A percentile compares a stretch with the other conserved stretches of the same genome.
Evolutionary conservation across 495 filamentous ascomycete genomes (phyloP).

Genomic region (Penicillium flavigenum): DNA sequence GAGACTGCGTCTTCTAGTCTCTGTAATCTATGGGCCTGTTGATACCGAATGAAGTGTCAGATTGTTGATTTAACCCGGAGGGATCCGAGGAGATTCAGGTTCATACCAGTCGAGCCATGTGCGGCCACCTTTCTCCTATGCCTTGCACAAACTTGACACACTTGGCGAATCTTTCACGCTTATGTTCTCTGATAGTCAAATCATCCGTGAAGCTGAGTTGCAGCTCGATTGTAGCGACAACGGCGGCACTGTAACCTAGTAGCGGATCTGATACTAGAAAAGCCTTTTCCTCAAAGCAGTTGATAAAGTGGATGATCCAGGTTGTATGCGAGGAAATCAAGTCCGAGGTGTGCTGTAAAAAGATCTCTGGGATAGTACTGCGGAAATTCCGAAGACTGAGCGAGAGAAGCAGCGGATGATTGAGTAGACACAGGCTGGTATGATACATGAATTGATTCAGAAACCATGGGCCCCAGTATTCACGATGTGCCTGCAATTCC

Average conservation of each 20-base stretch:
- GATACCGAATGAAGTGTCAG: background rate
- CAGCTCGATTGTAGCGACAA: conserved; percentile 51
- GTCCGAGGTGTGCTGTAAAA: conserved; percentile 49
- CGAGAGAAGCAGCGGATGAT: conserved; percentile 48
- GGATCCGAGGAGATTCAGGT: background rate
- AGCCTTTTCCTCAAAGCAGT: conserved; percentile 44
- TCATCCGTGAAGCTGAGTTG: conserved; percentile 49
- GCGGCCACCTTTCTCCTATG: conserved; percentile 45
- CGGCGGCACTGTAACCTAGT: conserved; percentile 49
- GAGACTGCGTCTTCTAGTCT: conserved; percentile 47
- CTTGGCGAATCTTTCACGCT: conserved; percentile 45
- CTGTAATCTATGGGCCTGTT: conserved; percentile 44
- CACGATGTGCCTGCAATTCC: conserved; percentile 40
- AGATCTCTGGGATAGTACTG: conserved; percentile 50
- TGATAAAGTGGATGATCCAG: conserved; percentile 51
- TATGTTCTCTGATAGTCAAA: conserved; percentile 37
- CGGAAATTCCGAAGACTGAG: conserved; percentile 47
- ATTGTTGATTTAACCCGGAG: background rate
- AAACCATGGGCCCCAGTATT: conserved; percentile 52
- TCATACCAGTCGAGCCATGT: conserved; percentile 48
- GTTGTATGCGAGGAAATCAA: conserved; percentile 48
- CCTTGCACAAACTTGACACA: conserved; percentile 47
- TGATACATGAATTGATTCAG: conserved; percentile 51
- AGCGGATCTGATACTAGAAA: conserved; percentile 48
- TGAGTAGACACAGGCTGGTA: conserved; percentile 49